Evolutionary conservation across 208 protist species (phyloP), one percentile per base, ranked within the genome.

Genomic region (Leishmania major): DNA sequence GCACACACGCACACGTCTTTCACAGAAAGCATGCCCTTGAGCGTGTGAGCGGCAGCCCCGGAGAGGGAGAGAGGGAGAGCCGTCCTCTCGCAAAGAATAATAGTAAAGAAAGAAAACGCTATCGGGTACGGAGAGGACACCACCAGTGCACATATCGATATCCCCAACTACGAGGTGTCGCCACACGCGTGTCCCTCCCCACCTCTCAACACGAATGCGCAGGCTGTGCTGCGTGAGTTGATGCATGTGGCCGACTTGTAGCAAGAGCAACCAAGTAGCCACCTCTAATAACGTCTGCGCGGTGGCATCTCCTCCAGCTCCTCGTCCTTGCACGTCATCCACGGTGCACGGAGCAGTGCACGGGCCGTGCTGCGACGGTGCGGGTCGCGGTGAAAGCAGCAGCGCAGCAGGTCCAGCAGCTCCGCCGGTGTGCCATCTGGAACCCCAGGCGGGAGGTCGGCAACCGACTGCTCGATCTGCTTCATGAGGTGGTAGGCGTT

Each of bases 321-420:
- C 64, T 84, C 78, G 37, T 96, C 91, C 0, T 88, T 66, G 69
- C 93, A 96, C 62, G 88, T 94, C 75, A 95, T 95, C 94, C 94
- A 96, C 80, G 90, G 85, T 67, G 88, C 87, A 64, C 82, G 73
- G 47, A 96, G 83, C 70, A 96, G 81, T 84, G 92, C 83, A 17
- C 80, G 82, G 5, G 93, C 93, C 1, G 91, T 91, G 49, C 89
- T 87, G 53, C 93, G 85, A 59, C 84, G 80, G 28, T 81, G n/a
- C 25, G 88, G 89, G 77, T 94, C 89, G 43, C 89, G 87, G 47
- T 91, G 82, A 47, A 96, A 93, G 85, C 93, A 96, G 59, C 84
- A 80, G 53, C 59, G 77, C 53, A 96, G 88, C 60, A 96, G 92
- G 13, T 75, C 64, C 4, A 83, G 78, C 35, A 96, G 69, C 57